Percentiles rank a stretch among this genome's conserved stretches.
These are phyloP conservation scores for Solanum peruvianum DNA, from an alignment of 257 asterid species.

Conservation along the genomic window DNA sequence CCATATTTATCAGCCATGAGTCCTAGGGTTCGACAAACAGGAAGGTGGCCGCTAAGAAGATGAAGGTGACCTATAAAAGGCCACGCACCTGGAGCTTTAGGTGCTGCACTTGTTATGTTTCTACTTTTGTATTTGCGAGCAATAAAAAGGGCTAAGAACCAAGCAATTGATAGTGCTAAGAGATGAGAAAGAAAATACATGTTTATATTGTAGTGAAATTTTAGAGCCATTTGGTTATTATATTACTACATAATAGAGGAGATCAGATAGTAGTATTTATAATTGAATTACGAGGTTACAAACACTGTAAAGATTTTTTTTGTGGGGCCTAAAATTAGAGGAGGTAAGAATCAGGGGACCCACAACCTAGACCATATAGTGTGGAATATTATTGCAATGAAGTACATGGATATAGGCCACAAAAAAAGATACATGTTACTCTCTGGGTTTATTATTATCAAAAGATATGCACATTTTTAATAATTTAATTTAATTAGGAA, in stretches of 20 bases:
- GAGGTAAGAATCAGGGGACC: neutral
- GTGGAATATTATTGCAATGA: neutral
- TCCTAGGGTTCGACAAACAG: constrained; percentile 31
- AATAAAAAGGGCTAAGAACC: neutral
- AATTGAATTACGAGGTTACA: no score
- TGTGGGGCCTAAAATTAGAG: neutral
- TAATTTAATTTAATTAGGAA: no score
- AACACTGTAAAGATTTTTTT: no score
- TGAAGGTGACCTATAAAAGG: constrained; percentile 62
- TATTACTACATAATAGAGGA: neutral
- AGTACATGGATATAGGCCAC: neutral
- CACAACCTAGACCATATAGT: neutral
- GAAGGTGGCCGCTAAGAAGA: constrained; percentile 18
- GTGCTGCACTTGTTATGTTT: neutral
- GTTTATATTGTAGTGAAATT: neutral
- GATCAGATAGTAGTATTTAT: neutral
- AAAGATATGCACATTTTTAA: no score
- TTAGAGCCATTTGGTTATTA: neutral
- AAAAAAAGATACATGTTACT: neutral
- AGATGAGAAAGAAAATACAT: constrained; percentile 7
- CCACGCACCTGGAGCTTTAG: constrained; percentile 41
- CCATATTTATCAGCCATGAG: constrained; percentile 50
- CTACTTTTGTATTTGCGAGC: neutral
- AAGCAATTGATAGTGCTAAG: neutral
- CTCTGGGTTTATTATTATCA: no score